A percentile compares a stretch with the other conserved stretches of the same genome.
Conservation (phyloP, 306 rosid genomes). For the barrel medic (Medicago truncatula) region MtrunA17r5.0-ANR NC_053045.1:48974001-48974500, state of each 20-base stretch:
- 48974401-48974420: not conserved
- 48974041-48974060: conserved; percentile 1
- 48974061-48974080: conserved; percentile 6
- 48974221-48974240: not conserved
- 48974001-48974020: conserved; percentile 21
- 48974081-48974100: conserved; percentile 1
- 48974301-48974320: not conserved
- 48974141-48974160: not conserved
- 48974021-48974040: not conserved
- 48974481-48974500: not conserved
- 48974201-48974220: not conserved
- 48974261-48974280: not conserved
- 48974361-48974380: not conserved
- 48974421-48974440: not conserved
- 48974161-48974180: not conserved
- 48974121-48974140: not conserved
- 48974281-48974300: not conserved
- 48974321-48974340: not conserved
- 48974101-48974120: conserved; percentile 1
- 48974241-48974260: not conserved
- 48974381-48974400: not conserved
- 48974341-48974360: not conserved
- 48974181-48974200: not conserved
- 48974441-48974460: not conserved
- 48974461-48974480: not conserved